These are phyloP conservation scores for Yamadazyma oceani DNA, from an alignment of 1,139 yeast species.

Conservation along the genomic window DNA sequence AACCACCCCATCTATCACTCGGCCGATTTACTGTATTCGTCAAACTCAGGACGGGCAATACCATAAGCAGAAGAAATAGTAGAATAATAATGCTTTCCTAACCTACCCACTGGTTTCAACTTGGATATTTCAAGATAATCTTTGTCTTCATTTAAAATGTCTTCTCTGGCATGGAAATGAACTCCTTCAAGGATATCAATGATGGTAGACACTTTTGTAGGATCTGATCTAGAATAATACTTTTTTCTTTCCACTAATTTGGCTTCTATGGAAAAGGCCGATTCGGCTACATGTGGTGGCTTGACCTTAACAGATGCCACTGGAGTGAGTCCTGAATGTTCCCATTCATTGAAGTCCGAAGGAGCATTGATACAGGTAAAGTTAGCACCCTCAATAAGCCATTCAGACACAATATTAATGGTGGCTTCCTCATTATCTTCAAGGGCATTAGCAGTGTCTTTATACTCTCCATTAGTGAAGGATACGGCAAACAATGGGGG, in stretches of 20 bases:
- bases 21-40: conserved; percentile 1
- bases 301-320: conserved; percentile 43
- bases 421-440: conserved; percentile 55
- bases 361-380: conserved; percentile 51
- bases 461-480: conserved; percentile 39
- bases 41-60: conserved; percentile 37
- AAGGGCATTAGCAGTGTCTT: conserved; percentile 52
- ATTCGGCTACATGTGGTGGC: conserved; percentile 60
- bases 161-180: conserved; percentile 58
- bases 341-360: conserved; percentile 53
- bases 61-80: conserved; percentile 46
- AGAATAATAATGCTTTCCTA: conserved; percentile 56
- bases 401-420: conserved; percentile 60
- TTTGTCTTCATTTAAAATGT: conserved; percentile 42
- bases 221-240: conserved; percentile 42
- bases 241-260: conserved; percentile 46
- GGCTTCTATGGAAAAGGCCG: conserved; percentile 61
- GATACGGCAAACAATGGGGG: conserved; percentile 62
- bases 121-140: conserved; percentile 46
- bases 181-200: conserved; percentile 52
- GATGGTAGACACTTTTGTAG: conserved; percentile 39
- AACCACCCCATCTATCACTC: no score
- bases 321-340: conserved; percentile 54
- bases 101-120: conserved; percentile 53
- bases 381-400: conserved; percentile 67